Evolutionary conservation across 192 early-diverging fungal species (phyloP), one percentile per base, ranked within the genome.

Genomic region (Umbelopsis sp.): DNA sequence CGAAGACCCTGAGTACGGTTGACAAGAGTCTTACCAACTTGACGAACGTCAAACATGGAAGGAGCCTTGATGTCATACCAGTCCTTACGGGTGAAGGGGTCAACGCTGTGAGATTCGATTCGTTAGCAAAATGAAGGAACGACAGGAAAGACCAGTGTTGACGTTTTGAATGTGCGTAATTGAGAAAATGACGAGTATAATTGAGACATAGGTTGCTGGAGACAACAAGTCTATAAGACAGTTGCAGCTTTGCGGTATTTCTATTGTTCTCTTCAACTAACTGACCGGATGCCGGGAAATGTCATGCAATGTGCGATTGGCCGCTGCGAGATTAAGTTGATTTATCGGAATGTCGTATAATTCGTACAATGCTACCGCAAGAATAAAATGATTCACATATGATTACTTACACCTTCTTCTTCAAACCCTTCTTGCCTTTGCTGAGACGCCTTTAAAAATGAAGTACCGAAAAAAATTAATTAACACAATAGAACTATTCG

Each of bases 51-150:
- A 81, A 99, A 99, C 83, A 96, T 91, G 71, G 92, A 91, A 77
- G 98, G 98, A 74, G 95, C 98, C 88, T 97, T 97, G 90, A 99
- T 90, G 83, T 97, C 96, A 83, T 98, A 99, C 98, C 98, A 99
- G 84, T 99, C 98, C 88, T 99, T 99, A 75, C 98, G 94, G 88
- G 94, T 93, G 92, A 98, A 99, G 83, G 98, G 97, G 84, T 99
- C 98, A 82, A 98, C 89, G 81, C 93, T 95, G 84, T 66, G 75
- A 26, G 65, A 45, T 29, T 62, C 56, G 56, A 34, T 22, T 34
- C 16, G 34, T 62, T 62, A 62, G 56, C 26, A 11, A 25, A 36
- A 62, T 62, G 17, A 5, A n/a, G 16, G 11, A 34, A 16, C 2
- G 56, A 2, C 10, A 32, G 2, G 17, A 34, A 2, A 62, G 3